A percentile compares a stretch with the other conserved stretches of the same genome.
Evolutionary conservation across 2,329 filamentous ascomycete species (phyloP).

Genomic region (Nemania serpens): DNA sequence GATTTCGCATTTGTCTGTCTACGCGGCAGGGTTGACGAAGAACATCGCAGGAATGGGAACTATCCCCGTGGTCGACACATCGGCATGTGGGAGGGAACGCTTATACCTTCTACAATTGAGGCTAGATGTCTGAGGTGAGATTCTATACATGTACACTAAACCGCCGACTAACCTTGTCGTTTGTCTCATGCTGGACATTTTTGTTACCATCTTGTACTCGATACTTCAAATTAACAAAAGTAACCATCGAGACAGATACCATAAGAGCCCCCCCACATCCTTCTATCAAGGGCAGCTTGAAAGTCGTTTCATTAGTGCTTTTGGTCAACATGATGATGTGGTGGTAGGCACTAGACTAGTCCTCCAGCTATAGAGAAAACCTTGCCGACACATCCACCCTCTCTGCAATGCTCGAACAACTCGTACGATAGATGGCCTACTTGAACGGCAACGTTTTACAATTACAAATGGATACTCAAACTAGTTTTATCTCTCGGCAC

Average conservation of each 20-base stretch:
- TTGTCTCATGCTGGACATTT: conserved; percentile 4
- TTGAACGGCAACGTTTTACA: neutral
- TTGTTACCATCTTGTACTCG: conserved; percentile 20
- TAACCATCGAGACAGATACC: neutral
- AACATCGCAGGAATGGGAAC: conserved; percentile 3
- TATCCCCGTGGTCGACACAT: conserved; percentile 16
- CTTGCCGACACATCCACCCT: neutral
- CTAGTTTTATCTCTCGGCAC: conserved; percentile 1
- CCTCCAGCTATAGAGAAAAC: neutral
- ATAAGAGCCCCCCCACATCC: conserved; percentile 17
- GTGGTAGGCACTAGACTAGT: neutral
- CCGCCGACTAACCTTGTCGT: neutral
- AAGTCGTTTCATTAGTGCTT: neutral
- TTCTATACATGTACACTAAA: conserved; percentile 4
- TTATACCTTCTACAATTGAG: conserved; percentile 25
- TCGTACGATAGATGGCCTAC: conserved; percentile 1
- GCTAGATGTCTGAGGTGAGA: conserved; percentile 20
- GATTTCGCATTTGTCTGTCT: conserved; percentile 12
- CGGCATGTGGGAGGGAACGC: conserved; percentile 14
- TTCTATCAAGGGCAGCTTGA: neutral
- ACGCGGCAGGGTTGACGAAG: conserved; percentile 4
- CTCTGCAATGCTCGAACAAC: neutral
- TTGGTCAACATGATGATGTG: neutral
- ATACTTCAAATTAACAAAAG: conserved; percentile 13
- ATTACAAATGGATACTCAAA: conserved; percentile 10